A percentile compares a stretch with the other conserved stretches of the same genome.
phyloP scores from a whole-genome alignment of 768 basidiomycete species.

The Kwoniella mangroviensis region DNA sequence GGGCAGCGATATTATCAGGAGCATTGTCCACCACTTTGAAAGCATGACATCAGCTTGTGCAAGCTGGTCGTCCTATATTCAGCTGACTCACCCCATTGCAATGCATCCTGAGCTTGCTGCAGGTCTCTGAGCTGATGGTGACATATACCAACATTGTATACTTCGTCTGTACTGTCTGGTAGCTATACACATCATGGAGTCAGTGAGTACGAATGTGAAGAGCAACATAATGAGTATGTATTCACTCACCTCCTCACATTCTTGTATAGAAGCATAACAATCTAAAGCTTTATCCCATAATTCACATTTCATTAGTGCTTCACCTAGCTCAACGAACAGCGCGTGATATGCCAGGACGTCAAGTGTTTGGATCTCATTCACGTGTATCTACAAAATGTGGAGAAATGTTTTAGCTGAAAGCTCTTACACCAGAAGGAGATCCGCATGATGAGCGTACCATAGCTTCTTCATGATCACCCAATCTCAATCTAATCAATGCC shows the following conservation, averaged over 20 bases:
- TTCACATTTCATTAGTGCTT: conserved; percentile 76
- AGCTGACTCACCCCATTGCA: conserved; percentile 70
- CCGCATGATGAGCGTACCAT: conserved; percentile 63
- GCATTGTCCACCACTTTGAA: conserved; percentile 72
- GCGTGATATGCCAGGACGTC: conserved; percentile 77
- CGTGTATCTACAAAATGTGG: conserved; percentile 68
- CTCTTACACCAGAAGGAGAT: neutral
- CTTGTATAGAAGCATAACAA: conserved; percentile 78
- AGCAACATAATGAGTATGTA: neutral
- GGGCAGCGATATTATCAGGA: conserved; percentile 76
- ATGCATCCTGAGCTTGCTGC: conserved; percentile 77
- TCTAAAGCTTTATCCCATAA: conserved; percentile 78
- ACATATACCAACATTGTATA: conserved; percentile 75
- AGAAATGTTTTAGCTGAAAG: neutral
- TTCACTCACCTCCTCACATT: conserved; percentile 69
- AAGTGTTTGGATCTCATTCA: conserved; percentile 70
- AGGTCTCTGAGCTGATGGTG: conserved; percentile 75
- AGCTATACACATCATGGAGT: conserved; percentile 63
- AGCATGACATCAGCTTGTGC: neutral
- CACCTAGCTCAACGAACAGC: conserved; percentile 80
- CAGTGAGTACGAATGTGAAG: neutral
- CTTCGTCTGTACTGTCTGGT: conserved; percentile 55
- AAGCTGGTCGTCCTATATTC: neutral
- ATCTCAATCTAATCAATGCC: conserved; percentile 77
- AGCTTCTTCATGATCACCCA: conserved; percentile 79